Evolutionary conservation across 306 rosid genomes (phyloP), one percentile per base, ranked within the genome.

Genomic region (Citrullus amarus): DNA sequence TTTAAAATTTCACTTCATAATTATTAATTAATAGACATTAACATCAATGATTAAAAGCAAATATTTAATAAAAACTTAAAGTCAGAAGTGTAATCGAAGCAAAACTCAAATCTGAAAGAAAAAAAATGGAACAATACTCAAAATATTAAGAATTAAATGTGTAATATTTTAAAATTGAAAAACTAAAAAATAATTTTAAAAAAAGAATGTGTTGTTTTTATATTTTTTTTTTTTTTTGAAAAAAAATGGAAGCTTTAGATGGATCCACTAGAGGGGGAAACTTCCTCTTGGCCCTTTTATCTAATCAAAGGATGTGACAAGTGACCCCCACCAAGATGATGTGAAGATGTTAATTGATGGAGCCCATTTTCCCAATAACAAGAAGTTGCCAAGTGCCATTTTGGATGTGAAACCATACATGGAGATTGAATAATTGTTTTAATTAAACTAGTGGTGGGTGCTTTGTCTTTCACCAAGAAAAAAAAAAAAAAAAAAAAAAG

Each of bases 241-340:
- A 7, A 34, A 36, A 15, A 66, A 72, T 72, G 77, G 77, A 72
- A 16, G 60, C 25, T 8, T 13, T 67, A 39, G 76, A 71, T 69
- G 75, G 44, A 44, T 70, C 76, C 76, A 70, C 36, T 44, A 70
- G 20, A 44, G 76, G 76, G 76, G 57, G 22, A 70, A 70, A 70
- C 12, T 22, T 70, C 57, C 20, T 44, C 0, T 20, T 69, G 41
- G 76, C 25, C 60, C 8, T 41, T 34, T 41, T 18, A 46, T 71
- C 41, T 16, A 46, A 71, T 48, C 1, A 48, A 71, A 28, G 58
- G 76, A 71, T 71, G 76, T 71, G 76, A 71, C 14, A 28, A 71
- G 76, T 71, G 76, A 72, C 61, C 61, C 59, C 60, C 77, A 30
- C 60, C 77, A 51, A 73, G 56, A 70, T 22, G 57, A 70, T 13